Evolutionary conservation across 2,329 filamentous ascomycete genomes (phyloP), one percentile per base, ranked within the genome.

Genomic region (Rhytidhysteron rufulum): DNA sequence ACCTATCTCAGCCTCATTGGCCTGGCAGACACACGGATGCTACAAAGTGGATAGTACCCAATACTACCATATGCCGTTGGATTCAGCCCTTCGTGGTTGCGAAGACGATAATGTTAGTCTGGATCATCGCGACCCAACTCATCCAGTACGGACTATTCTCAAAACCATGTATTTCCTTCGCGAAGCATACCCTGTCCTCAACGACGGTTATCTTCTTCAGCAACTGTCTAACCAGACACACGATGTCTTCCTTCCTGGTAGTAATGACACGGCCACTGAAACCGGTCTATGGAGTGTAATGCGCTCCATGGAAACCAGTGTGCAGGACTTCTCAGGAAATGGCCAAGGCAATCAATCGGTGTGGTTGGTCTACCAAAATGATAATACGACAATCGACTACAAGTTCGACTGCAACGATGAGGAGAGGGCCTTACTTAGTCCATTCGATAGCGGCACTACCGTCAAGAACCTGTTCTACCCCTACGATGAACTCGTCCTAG

Each of bases 381-480:
- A 63, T 32, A 68, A 71, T 41, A 53, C 62, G 3, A 71, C 71
- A 0, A 68, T 65, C 6, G 70, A 69, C 3, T 83, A 80, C 53
- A 58, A 62, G 2, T 81, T 80, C 37, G 71, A 82, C 50, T 83
- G 80, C 58, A 61, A 54, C 13, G 60, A 68, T 25, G 62, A 62
- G 17, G 51, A 62, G 16, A 58, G 58, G 3, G 75, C 77, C 2
- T 67, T 83, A 29, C 63, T 82, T 22, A 64, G 79, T 8, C 77
- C 79, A 0, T 84, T 78, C 41, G 63, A 67, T n/a, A 53, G 60
- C 1, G 74, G 70, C 7, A 74, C 70, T 1, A 75, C 69, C 2
- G 79, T 83, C 44, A 77, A 75, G 52, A 82, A 83, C 49, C 53
- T 84, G n/a, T 80, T 83, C 52, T 77, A 76, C 51, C 78, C 79